Evolutionary conservation across 2,329 filamentous ascomycete species (phyloP), one percentile per base, ranked within the genome.

Genomic region (Scedosporium boydii): DNA sequence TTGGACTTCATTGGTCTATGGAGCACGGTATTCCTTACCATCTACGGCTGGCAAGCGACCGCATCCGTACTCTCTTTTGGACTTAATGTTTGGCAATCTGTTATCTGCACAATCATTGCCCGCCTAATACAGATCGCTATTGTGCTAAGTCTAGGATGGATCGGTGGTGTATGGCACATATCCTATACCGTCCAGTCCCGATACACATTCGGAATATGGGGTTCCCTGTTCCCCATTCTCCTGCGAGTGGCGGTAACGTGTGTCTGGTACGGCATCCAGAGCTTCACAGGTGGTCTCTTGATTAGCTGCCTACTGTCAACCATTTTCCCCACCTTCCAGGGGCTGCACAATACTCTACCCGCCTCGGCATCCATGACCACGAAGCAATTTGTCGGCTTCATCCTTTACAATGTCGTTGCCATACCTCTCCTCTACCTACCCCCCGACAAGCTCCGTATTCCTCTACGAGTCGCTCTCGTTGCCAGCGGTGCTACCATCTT

Each of bases 391-490:
- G 65, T 72, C 21, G 70, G 70, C 46, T 72, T 66, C 62, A 65
- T 70, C 21, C 55, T 72, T 6, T 71, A 68, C 64, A 70, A 70
- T 42, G 38, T 67, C 14, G 14, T 69, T 5, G 63, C 66, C 2
- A 69, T 76, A 7, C 75, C 76, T 1, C 70, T 81, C 21, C 70
- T 81, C 12, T 77, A 73, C 55, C 70, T 79, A 29, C 72, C 72
- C 1, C 79, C 78, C 0, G 74, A 80, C 61, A 71, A 73, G 58
- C 75, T 76, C 38, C 73, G 29, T 1, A 58, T 18, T 7, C 29
- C 21, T 18, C 21, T 58, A 6, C 12, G 6, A 6, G 56, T 58
- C 3, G 29, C 29, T 5, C 16, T 16, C n/a, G 10, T 23, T 38
- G 12, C 21, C 6, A 38, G 16, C 56, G 16, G 16, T 18, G 18